A percentile compares a stretch with the other conserved stretches of the same genome.
These are phyloP conservation scores for Akanthomyces uredinophilus DNA, from an alignment of 2,329 filamentous ascomycete genomes.

Conservation along the genomic window DNA sequence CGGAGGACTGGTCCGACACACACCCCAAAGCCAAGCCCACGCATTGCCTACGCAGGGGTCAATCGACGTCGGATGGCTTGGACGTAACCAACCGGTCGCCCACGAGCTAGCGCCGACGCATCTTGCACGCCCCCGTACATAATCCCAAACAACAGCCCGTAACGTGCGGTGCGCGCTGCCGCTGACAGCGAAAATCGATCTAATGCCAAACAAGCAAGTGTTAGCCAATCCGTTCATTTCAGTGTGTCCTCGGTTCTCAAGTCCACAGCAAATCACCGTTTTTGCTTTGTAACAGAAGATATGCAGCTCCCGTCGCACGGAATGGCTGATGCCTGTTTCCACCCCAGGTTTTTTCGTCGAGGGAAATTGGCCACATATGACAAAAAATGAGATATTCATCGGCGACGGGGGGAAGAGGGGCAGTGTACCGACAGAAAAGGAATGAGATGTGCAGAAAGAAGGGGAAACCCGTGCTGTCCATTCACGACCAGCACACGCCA, in stretches of 20 bases:
- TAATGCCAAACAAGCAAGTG: conserved; percentile 28
- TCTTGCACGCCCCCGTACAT: conserved; percentile 81
- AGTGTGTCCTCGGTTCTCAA: not conserved
- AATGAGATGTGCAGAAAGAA: not conserved
- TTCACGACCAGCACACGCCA: not conserved
- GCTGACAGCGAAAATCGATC: conserved; percentile 76
- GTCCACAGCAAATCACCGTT: not conserved
- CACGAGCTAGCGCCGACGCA: conserved; percentile 60
- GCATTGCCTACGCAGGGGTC: not conserved
- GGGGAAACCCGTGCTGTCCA: not conserved
- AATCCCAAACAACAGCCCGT: conserved; percentile 73
- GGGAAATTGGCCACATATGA: not conserved
- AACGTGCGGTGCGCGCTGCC: conserved; percentile 70
- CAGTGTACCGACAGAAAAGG: not conserved
- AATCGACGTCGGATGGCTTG: conserved; percentile 55
- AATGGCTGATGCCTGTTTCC: not conserved
- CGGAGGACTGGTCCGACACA: conserved; percentile 4
- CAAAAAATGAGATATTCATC: not conserved
- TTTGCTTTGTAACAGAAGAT: not conserved
- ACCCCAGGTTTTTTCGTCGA: not conserved
- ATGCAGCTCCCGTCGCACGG: not conserved
- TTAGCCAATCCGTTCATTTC: not conserved
- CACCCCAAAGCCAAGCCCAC: not conserved
- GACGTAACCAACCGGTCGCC: conserved; percentile 69
- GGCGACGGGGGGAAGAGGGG: not conserved